Conservation (phyloP, 495 filamentous ascomycete species). For the Penicillium macrosclerotiorum region DNA sequence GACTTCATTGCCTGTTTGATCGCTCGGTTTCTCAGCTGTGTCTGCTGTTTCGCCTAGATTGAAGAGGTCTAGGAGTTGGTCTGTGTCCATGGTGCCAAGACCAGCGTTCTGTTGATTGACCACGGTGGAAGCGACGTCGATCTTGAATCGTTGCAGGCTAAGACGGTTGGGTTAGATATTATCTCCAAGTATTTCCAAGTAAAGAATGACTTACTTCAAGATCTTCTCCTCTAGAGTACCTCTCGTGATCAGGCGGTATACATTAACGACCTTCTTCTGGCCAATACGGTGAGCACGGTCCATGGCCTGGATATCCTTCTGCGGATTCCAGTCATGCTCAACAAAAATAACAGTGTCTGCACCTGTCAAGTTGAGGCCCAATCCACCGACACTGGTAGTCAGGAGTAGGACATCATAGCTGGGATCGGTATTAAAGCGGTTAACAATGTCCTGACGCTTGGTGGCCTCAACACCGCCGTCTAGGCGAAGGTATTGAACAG, state of each 20-base stretch:
- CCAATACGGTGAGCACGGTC: slow-evolving; percentile 97
- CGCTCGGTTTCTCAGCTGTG: slow-evolving; percentile 61
- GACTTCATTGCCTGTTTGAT: slow-evolving; percentile 63
- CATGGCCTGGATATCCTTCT: slow-evolving; percentile 98
- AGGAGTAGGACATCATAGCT: slow-evolving; percentile 90
- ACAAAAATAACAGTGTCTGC: slow-evolving; percentile 99
- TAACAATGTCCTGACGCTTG: slow-evolving; percentile 92
- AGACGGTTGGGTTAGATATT: slow-evolving; percentile 37
- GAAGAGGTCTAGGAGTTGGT: slow-evolving; percentile 96
- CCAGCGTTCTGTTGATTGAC: slow-evolving; percentile 99
- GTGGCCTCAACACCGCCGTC: slow-evolving; percentile 89
- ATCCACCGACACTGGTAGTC: slow-evolving; percentile 90
- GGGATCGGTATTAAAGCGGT: slow-evolving; percentile 96
- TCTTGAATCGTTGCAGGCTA: slow-evolving; percentile 98
- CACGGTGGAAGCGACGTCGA: slow-evolving; percentile 95
- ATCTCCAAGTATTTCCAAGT: slow-evolving; percentile 97
- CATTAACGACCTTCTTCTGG: slow-evolving; percentile 99
- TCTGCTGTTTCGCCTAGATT: slow-evolving; percentile 79
- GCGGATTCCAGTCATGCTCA: slow-evolving; percentile 99
- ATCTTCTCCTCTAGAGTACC: slow-evolving; percentile 99
- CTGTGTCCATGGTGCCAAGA: slow-evolving; percentile 93
- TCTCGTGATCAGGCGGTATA: slow-evolving; percentile 94
- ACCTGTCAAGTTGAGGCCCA: slow-evolving; percentile 93
- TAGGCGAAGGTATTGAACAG: slow-evolving; percentile 83
- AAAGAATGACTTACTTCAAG: slow-evolving; percentile 77